Conservation (phyloP, 208 protist species). For the Wallacemonas sp. region DNA sequence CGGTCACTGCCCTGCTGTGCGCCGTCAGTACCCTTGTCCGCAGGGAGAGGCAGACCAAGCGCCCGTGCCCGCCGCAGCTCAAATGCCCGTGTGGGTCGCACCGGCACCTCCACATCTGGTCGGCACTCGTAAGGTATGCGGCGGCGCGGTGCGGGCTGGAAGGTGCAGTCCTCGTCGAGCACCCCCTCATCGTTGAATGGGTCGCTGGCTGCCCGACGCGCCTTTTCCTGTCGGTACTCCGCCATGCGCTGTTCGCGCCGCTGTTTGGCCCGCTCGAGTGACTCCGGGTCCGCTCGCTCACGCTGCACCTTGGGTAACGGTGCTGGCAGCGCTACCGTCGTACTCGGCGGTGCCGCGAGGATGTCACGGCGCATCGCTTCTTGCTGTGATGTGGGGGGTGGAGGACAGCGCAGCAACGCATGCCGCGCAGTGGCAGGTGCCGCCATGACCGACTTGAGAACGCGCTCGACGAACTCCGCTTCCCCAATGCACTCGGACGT, state of each 20-base stretch:
- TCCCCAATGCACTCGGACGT: slow-evolving; percentile 27
- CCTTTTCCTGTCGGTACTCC: slow-evolving; percentile 36
- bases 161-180: slow-evolving; percentile 33
- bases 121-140: slow-evolving; percentile 77
- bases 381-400: slow-evolving; percentile 13
- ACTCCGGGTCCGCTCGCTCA: slow-evolving; percentile 39
- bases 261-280: slow-evolving; percentile 33
- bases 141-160: slow-evolving; percentile 48
- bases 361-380: slow-evolving; percentile 5
- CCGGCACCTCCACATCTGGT: slow-evolving; percentile 50
- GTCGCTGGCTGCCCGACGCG: slow-evolving; percentile 9
- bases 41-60: neutral
- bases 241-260: slow-evolving; percentile 35
- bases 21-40: too few species aligned
- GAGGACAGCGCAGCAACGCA: slow-evolving; percentile 15
- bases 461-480: slow-evolving; percentile 40
- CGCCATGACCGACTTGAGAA: slow-evolving; percentile 7
- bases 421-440: neutral
- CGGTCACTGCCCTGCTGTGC: too few species aligned
- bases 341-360: neutral
- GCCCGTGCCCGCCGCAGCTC: slow-evolving; percentile 41
- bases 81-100: slow-evolving; percentile 53
- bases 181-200: slow-evolving; percentile 25
- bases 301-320: slow-evolving; percentile 26
- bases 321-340: neutral